Conservation (phyloP, 495 filamentous ascomycete genomes). For the Aspergillus heteromorphus region DNA sequence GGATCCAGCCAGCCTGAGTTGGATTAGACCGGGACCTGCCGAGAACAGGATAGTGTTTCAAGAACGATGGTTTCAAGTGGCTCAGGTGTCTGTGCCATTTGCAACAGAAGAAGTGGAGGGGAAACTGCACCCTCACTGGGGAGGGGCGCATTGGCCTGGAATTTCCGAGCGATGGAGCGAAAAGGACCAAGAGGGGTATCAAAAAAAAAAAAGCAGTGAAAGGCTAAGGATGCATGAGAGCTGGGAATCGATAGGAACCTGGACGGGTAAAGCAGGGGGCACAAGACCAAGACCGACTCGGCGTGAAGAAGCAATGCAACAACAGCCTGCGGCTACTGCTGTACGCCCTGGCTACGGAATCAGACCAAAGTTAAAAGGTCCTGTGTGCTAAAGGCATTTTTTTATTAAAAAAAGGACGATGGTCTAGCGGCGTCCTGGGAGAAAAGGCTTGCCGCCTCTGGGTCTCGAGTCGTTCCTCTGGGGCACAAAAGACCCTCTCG, state of each 20-base stretch:
- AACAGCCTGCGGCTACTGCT: constrained; percentile 22
- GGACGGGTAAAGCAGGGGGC: constrained; percentile 14
- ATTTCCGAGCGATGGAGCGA: constrained; percentile 10
- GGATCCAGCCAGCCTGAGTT: constrained; percentile 17
- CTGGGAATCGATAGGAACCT: constrained; percentile 12
- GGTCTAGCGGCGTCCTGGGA: neutral
- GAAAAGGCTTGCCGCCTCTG: constrained; percentile 12
- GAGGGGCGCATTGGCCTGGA: constrained; percentile 16
- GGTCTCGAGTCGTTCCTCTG: constrained; percentile 8
- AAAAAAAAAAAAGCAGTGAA: constrained; percentile 7
- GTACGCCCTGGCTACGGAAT: constrained; percentile 19
- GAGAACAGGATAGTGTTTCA: constrained; percentile 22
- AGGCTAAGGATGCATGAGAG: constrained; percentile 18
- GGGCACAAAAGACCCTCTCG: constrained; percentile 12
- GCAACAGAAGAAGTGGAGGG: constrained; percentile 13
- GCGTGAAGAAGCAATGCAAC: constrained; percentile 15
- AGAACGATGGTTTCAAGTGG: constrained; percentile 21
- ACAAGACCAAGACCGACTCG: constrained; percentile 9
- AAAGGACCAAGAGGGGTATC: constrained; percentile 12
- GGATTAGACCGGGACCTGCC: constrained; percentile 19
- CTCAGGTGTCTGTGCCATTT: constrained; percentile 19
- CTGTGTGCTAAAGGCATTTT: neutral
- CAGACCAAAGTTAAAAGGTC: constrained; percentile 9
- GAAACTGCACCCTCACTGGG: constrained; percentile 6
- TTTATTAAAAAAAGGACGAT: constrained; percentile 5